Percentiles rank a stretch among this genome's conserved stretches.
These are phyloP conservation scores for Novymonas esmeraldas DNA, from an alignment of 208 protist species.

Conservation along the genomic window DNA sequence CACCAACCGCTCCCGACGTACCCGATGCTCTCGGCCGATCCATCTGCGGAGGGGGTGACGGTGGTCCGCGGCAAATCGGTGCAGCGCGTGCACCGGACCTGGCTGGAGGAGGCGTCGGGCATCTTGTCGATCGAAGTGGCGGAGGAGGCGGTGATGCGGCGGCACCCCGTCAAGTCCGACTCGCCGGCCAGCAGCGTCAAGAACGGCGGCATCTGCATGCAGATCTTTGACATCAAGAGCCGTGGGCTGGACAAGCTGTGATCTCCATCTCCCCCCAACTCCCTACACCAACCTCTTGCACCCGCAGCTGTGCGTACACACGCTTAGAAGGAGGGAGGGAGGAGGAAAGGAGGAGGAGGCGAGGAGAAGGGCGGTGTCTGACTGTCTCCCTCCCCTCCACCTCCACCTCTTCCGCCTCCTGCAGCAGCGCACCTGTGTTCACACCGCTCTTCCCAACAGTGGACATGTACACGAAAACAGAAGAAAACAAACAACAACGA, in stretches of 20 bases:
- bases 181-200: slow-evolving; percentile 45
- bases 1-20: slow-evolving; percentile 28
- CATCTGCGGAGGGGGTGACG: slow-evolving; percentile 18
- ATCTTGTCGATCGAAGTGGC: slow-evolving; percentile 80
- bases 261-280: no score
- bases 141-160: slow-evolving; percentile 48
- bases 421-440: no score
- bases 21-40: slow-evolving; percentile 22
- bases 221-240: slow-evolving; percentile 85
- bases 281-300: no score
- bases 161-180: slow-evolving; percentile 66
- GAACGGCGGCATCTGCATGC: slow-evolving; percentile 86
- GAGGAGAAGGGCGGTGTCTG: no score
- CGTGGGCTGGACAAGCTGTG: slow-evolving; percentile 50
- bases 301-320: no score
- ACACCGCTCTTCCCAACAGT: no score
- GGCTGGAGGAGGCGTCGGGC: slow-evolving; percentile 65
- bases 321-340: no score
- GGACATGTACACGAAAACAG: no score
- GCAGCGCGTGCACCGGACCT: slow-evolving; percentile 72
- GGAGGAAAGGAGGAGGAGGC: no score
- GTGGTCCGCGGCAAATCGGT: slow-evolving; percentile 41
- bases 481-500: no score
- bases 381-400: no score
- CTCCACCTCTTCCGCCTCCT: no score